Base-by-base conservation (phyloP, 2,329 filamentous ascomycete species). In the Westerdykella ornata region DNA sequence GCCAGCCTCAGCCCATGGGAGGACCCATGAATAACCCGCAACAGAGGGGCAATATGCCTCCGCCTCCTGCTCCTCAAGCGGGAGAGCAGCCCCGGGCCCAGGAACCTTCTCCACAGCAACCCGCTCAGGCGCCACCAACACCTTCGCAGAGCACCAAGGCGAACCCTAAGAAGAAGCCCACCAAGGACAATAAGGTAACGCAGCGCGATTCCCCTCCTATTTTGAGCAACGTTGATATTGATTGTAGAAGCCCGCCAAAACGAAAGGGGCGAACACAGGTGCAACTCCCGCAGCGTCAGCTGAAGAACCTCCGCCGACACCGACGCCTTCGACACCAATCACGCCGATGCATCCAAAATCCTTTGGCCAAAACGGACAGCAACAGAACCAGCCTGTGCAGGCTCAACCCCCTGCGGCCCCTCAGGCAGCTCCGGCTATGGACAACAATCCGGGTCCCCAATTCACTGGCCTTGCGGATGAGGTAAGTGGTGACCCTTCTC, bases 91-190 rank as follows among this genome's bases (percentile, higher is more conserved):
- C 62, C 15, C 60, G 68, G 19, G 68, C 70, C 9, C 68, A 73
- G 39, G 69, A 69, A 13, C 71, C 71, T 38, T 73, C 71, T 43
- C 72, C 72, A 14, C 65, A 67, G 28, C 68, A 69, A 46, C 63
- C 65, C 18, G 60, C 68, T 35, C 52, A 56, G 37, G 83, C 82
- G 28, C 85, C 86, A 1, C 85, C 85, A 1, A 92, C 86, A 3
- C 86, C 86, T 1, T 81, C 79, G 38, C 84, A 87, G 59, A 65
- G 72, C 1, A 82, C 81, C 59, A 90, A 90, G 71, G 67, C 82
- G 3, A 81, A 78, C 26, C 83, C 84, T 1, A 88, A 87, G 50
- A 90, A 90, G 76, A 85, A 87, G 71, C 79, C 81, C 22, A 83
- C 82, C 66, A 75, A 72, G 46, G 71, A 77, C 4, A 84, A 82